Conservation (phyloP, 306 rosid genomes). For the Fragaria iinumae region DNA sequence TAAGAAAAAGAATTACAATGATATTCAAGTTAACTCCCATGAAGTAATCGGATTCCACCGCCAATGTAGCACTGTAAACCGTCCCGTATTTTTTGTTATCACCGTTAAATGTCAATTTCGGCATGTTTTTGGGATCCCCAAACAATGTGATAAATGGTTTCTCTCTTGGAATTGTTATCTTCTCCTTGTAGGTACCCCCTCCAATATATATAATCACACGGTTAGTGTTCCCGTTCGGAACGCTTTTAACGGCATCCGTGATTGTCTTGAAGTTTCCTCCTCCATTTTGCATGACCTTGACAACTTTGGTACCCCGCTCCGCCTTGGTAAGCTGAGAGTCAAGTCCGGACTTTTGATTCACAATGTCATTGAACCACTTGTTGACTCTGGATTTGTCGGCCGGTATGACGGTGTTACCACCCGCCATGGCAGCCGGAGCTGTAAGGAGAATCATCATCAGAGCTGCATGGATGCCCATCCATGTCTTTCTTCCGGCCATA, state of each 20-base stretch:
- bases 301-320: constrained; percentile 26
- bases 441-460: constrained; percentile 12
- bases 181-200: constrained; percentile 53
- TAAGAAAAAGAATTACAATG: constrained; percentile 15
- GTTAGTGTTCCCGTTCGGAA: constrained; percentile 42
- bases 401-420: constrained; percentile 28
- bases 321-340: constrained; percentile 46
- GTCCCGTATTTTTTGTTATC: constrained; percentile 50
- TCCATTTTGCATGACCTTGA: constrained; percentile 48
- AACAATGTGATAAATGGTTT: constrained; percentile 50
- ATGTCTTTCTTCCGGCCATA: constrained; percentile 30
- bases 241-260: constrained; percentile 42
- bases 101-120: constrained; percentile 43
- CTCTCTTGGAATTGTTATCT: constrained; percentile 34
- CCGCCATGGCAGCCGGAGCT: constrained; percentile 12
- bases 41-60: constrained; percentile 37
- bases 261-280: constrained; percentile 60
- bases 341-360: constrained; percentile 23
- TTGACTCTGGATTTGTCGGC: constrained; percentile 17
- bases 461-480: constrained; percentile 7
- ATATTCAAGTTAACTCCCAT: constrained; percentile 39
- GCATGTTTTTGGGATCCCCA: constrained; percentile 33
- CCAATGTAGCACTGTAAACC: constrained; percentile 52
- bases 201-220: constrained; percentile 56
- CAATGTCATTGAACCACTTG: constrained; percentile 40